These are phyloP conservation scores for Posidonia oceanica DNA, from an alignment of 116 monocot genomes.

Conservation along the genomic window DNA sequence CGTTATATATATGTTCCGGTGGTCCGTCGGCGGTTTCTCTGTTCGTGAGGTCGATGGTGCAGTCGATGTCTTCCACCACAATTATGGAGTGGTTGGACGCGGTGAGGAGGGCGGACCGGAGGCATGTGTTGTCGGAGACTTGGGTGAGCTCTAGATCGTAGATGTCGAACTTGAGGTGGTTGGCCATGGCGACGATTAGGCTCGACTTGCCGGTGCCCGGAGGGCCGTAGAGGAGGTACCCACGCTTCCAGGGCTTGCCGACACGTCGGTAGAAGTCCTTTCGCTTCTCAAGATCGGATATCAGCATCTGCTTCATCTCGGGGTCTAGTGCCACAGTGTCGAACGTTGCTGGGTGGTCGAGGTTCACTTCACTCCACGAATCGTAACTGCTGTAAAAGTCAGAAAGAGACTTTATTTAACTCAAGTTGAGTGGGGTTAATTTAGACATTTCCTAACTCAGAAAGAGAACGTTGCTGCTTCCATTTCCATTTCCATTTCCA, in stretches of 20 bases:
- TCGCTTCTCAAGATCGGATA: conserved; percentile 37
- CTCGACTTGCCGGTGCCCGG: conserved; percentile 67
- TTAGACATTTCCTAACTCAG: too few relatives aligned
- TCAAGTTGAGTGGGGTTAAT: too few relatives aligned
- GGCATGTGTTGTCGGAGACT: conserved; percentile 8
- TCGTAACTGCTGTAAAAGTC: not conserved
- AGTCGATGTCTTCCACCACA: conserved; percentile 41
- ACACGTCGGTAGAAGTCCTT: conserved; percentile 37
- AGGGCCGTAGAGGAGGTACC: conserved; percentile 48
- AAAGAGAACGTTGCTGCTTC: too few relatives aligned
- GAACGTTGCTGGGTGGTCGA: conserved; percentile 55
- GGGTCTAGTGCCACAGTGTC: conserved; percentile 37
- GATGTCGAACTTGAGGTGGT: conserved; percentile 45
- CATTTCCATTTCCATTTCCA: too few relatives aligned
- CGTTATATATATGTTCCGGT: too few relatives aligned
- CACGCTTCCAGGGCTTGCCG: conserved; percentile 61
- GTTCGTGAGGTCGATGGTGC: conserved; percentile 19
- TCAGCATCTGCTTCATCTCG: conserved; percentile 24
- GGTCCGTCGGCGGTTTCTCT: conserved; percentile 5
- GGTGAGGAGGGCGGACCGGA: conserved; percentile 11
- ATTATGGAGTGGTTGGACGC: conserved; percentile 32
- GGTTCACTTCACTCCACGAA: conserved; percentile 18
- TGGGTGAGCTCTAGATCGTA: conserved; percentile 47
- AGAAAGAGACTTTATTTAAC: too few relatives aligned
- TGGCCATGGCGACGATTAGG: conserved; percentile 50